Evolutionary conservation across 441 rosid species (phyloP).

Genomic region (Gossypium gossypioides): DNA sequence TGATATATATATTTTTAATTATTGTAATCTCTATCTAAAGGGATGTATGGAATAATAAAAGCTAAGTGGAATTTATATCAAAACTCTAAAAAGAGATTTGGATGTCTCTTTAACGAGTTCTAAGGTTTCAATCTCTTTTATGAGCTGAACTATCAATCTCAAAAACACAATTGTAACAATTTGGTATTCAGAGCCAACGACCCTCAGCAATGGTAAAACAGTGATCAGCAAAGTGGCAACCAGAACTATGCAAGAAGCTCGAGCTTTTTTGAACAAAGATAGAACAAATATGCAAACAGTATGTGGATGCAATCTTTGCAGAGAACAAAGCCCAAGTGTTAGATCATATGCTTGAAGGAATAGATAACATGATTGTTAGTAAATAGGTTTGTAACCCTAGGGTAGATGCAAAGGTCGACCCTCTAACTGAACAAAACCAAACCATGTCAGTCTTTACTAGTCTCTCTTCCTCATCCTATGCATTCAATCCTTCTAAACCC

Average conservation of each 20-base stretch:
- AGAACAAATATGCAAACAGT: not conserved
- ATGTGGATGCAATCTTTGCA: not conserved
- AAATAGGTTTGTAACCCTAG: not conserved
- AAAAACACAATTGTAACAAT: not conserved
- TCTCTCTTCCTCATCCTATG: not conserved
- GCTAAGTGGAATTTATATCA: not conserved
- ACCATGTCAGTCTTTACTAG: no score
- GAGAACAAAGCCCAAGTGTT: not conserved
- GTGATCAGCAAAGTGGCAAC: not conserved
- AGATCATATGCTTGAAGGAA: not conserved
- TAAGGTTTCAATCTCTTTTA: not conserved
- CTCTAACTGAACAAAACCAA: not conserved
- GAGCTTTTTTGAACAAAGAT: not conserved
- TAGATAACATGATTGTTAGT: not conserved
- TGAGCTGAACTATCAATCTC: not conserved
- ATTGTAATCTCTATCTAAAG: not conserved
- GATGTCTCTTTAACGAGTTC: not conserved
- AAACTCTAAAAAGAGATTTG: not conserved
- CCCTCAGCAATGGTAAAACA: not conserved
- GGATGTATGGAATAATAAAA: not conserved
- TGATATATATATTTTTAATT: not conserved
- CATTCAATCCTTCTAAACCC: not conserved
- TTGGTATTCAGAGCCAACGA: not conserved
- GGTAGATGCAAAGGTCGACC: not conserved
- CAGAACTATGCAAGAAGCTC: not conserved